Percentiles rank a stretch among this genome's conserved stretches.
Conservation (phyloP, 1,284 basidiomycete genomes). For the Coniophora puteana region DNA sequence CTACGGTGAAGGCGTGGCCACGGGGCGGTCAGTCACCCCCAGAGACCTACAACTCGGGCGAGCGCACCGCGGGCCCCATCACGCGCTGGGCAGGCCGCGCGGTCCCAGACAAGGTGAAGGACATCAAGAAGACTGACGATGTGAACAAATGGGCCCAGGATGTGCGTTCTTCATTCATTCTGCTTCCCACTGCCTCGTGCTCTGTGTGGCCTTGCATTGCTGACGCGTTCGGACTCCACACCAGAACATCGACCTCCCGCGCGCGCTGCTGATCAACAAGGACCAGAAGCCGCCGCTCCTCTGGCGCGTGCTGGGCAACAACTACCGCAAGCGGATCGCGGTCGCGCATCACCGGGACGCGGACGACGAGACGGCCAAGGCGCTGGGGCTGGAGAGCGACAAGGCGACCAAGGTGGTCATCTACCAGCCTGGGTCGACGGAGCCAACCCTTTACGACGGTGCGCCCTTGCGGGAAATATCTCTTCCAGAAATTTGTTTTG, state of each 20-base stretch:
- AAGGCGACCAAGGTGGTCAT: constrained; percentile 64
- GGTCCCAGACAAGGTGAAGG: constrained; percentile 67
- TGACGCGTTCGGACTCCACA: not conserved
- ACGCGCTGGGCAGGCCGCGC: constrained; percentile 75
- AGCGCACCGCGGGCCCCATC: constrained; percentile 72
- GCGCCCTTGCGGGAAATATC: constrained; percentile 5
- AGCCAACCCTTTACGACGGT: constrained; percentile 61
- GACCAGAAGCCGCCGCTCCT: constrained; percentile 78
- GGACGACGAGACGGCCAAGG: constrained; percentile 52
- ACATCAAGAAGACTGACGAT: constrained; percentile 58
- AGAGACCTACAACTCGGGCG: constrained; percentile 65
- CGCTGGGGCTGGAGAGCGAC: constrained; percentile 50
- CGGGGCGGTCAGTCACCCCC: constrained; percentile 63
- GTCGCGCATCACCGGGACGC: constrained; percentile 72
- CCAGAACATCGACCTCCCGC: constrained; percentile 53
- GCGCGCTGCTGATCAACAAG: constrained; percentile 73
- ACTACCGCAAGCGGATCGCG: constrained; percentile 61
- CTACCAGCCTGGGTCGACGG: constrained; percentile 55
- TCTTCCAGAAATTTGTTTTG: constrained; percentile 3
- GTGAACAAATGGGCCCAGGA: constrained; percentile 60
- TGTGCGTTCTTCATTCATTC: constrained; percentile 40
- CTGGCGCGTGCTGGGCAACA: constrained; percentile 83
- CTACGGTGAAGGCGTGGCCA: constrained; percentile 87
- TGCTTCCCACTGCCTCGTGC: not conserved
- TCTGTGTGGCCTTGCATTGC: not conserved